Percentiles rank a stretch among this genome's conserved stretches.
Evolutionary conservation across 2,329 filamentous ascomycete species (phyloP).

Genomic region (Basipetospora chlamydospora): DNA sequence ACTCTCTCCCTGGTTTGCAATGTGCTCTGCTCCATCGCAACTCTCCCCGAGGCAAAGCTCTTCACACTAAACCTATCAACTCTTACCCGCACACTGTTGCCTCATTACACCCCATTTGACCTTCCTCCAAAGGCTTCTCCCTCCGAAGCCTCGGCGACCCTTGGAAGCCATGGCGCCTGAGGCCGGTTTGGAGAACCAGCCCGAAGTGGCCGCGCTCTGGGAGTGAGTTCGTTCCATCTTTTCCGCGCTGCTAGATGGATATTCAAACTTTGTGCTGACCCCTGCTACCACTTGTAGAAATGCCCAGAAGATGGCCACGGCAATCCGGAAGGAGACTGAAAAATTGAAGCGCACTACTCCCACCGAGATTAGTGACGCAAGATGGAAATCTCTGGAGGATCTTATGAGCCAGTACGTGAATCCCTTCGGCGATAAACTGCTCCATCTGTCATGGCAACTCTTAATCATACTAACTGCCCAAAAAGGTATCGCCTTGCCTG

Average conservation of each 20-base stretch:
- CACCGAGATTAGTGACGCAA: constrained; percentile 22
- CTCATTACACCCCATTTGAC: too few species aligned
- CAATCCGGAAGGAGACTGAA: constrained; percentile 27
- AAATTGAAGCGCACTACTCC: constrained; percentile 22
- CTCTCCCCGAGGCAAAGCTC: too few species aligned
- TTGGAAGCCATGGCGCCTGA: constrained; percentile 3
- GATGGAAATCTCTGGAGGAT: constrained; percentile 28
- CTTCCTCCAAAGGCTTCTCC: too few species aligned
- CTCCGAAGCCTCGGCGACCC: not conserved
- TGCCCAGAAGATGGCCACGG: constrained; percentile 27
- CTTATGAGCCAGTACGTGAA: constrained; percentile 26
- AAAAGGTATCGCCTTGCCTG: constrained; percentile 44
- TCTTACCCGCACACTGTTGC: too few species aligned
- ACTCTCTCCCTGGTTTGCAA: too few species aligned
- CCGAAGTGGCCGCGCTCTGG: constrained; percentile 8
- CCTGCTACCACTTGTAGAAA: constrained; percentile 17
- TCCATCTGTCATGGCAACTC: not conserved
- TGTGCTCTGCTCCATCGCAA: too few species aligned
- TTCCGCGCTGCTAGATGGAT: not conserved
- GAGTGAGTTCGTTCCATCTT: constrained; percentile 6
- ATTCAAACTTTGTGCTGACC: not conserved
- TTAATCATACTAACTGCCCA: constrained; percentile 4
- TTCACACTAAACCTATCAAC: too few species aligned
- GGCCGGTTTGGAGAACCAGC: not conserved
- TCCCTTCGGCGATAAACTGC: not conserved